phyloP scores from a whole-genome alignment of 768 basidiomycete species.

The Trametes villosa region DNA sequence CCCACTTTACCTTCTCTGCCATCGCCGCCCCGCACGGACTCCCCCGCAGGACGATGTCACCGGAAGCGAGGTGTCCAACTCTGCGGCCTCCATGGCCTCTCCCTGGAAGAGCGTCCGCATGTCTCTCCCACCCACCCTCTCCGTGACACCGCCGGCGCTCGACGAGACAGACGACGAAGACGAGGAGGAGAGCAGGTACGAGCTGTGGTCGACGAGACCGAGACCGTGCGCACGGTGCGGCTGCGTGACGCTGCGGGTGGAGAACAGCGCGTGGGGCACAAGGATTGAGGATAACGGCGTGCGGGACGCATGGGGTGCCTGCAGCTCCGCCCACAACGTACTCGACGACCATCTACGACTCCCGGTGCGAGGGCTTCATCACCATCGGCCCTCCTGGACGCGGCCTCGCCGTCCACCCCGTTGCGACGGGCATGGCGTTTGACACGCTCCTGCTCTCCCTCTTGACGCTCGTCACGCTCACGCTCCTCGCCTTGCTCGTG shows the following conservation, averaged over 20 bases:
- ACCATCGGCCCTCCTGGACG: conserved; percentile 59
- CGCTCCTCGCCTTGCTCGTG: conserved; percentile 47
- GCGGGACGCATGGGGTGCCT: conserved; percentile 63
- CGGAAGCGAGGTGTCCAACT: conserved; percentile 37
- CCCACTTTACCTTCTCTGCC: conserved; percentile 8
- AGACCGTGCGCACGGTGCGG: conserved; percentile 2
- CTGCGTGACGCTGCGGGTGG: conserved; percentile 22
- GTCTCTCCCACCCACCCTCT: conserved; percentile 76
- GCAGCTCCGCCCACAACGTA: conserved; percentile 58
- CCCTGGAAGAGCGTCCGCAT: conserved; percentile 77
- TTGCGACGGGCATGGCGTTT: conserved; percentile 63
- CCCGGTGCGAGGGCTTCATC: conserved; percentile 37
- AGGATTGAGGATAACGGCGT: conserved; percentile 21
- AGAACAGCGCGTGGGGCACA: conserved; percentile 24
- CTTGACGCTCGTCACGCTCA: conserved; percentile 54
- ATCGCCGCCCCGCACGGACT: too few relatives aligned
- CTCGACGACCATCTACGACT: conserved; percentile 46
- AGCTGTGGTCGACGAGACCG: conserved; percentile 30
- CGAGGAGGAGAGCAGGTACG: conserved; percentile 30
- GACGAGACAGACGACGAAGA: conserved; percentile 52
- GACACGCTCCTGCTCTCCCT: conserved; percentile 66
- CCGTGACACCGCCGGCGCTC: conserved; percentile 67
- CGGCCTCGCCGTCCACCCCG: conserved; percentile 75
- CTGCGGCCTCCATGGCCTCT: conserved; percentile 30
- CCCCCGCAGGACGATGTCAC: conserved; percentile 27